These are phyloP conservation scores for Endocladia muricata DNA, from an alignment of 31 red algal genomes.

Conservation along the genomic window DNA sequence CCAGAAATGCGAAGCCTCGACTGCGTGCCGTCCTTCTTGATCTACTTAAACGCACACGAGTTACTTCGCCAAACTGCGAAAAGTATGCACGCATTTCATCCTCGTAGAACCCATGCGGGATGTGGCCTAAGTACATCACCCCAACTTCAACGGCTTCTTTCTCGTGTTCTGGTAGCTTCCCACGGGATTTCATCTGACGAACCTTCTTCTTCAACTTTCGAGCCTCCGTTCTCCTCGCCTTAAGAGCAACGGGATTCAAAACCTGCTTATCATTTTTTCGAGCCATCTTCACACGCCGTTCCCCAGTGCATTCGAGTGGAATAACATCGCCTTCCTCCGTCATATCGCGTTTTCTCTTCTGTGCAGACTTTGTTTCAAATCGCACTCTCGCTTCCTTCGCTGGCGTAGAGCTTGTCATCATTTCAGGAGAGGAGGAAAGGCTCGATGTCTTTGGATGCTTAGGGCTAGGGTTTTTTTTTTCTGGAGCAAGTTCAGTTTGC, in stretches of 20 bases:
- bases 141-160: slow-evolving; percentile 9
- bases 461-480: no score
- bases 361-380: no score
- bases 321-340: not conserved
- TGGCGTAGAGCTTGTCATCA: no score
- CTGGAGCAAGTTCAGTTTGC: no score
- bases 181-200: slow-evolving; percentile 6
- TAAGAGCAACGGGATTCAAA: not conserved
- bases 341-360: no score
- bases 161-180: slow-evolving; percentile 22
- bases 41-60: slow-evolving; percentile 69
- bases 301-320: not conserved
- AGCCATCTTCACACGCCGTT: no score
- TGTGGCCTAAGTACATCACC: slow-evolving; percentile 93
- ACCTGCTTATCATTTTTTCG: not conserved
- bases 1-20: slow-evolving; percentile 90
- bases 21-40: slow-evolving; percentile 51
- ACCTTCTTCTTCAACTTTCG: slow-evolving; percentile 30
- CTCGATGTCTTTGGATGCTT: no score
- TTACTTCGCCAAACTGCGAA: slow-evolving; percentile 88
- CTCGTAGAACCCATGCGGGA: slow-evolving; percentile 98
- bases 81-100: slow-evolving; percentile 80
- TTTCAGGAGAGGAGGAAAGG: no score
- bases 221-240: slow-evolving; percentile 16
- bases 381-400: no score